Evolutionary conservation across 805 yeast species (phyloP), one percentile per base, ranked within the genome.

Genomic region (Phaffomyces opuntiae): DNA sequence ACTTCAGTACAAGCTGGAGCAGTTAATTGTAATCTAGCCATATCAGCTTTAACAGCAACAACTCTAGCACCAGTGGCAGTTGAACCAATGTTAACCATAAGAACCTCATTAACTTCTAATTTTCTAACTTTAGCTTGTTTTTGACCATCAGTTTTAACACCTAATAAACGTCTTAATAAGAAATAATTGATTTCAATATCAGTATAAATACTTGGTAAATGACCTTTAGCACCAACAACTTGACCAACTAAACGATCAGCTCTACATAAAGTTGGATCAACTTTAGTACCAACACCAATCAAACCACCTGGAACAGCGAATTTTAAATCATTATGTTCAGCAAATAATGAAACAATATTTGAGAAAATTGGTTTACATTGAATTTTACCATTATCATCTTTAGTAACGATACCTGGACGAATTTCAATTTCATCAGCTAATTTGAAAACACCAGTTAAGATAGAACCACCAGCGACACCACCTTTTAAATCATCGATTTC

Each of bases 231-330:
- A 64, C 99, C 99, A 50, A 95, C 95, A 51, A 93, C 99, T 73
- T 93, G 99, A 60, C 99, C 99, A 46, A 95, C 97, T 61, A 93
- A 78, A 74, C 99, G 87, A 73, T 93, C 99, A 50, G 98, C 99
- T 74, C 99, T 87, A 77, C 99, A 93, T 61, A 93, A 74, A 2
- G 99, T 93, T 47, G 99, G 99, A 70, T 93, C 99, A 55, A 93
- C 95, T 70, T 87, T 88, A 43, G 99, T 93, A 73, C 99, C 99
- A 48, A 93, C 97, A 80, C 99, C 99, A 61, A 93, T 95, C 65
- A 93, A 79, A 53, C 99, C 99, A 82, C 99, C 99, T 40, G 99
- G 99, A 60, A 93, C 99, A 48, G 99, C 99, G 62, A 91, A 93
- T 68, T 93, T 93, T 69, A 93, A 80, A 67, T 90, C 96, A 62